phyloP scores from a whole-genome alignment of 2,329 filamentous ascomycete genomes.

The Botrytis cinerea region DNA sequence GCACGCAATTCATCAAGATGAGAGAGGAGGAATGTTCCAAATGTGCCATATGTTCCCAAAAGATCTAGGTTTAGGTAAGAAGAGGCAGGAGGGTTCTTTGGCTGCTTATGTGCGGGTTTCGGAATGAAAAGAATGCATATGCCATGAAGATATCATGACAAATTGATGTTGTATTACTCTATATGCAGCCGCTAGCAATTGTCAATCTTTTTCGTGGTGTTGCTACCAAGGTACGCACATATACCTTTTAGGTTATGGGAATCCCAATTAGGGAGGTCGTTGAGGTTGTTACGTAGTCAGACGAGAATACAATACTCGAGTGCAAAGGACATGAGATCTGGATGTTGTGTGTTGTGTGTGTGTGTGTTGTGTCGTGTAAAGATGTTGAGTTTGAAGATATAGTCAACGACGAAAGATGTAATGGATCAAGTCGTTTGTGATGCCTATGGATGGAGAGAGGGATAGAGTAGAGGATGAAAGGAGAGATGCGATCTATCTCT shows the following conservation, averaged over 20 bases:
- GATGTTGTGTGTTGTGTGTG: neutral
- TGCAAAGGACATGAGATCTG: neutral
- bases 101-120: neutral
- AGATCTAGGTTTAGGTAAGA: neutral
- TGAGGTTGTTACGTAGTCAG: neutral
- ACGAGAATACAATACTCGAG: neutral
- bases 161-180: neutral
- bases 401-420: too few species aligned
- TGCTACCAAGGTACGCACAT: neutral
- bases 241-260: neutral
- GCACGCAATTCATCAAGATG: neutral
- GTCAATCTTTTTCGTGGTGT: neutral
- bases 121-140: neutral
- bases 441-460: too few species aligned
- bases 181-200: neutral
- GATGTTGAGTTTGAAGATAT: neutral
- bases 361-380: too few species aligned
- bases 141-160: neutral
- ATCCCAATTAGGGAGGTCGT: neutral
- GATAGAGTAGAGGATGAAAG: neutral
- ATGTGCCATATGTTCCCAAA: too few species aligned
- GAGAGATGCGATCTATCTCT: accelerated
- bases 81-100: neutral
- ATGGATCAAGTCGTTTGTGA: too few species aligned
- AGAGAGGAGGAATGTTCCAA: neutral